Conservation (phyloP, 202 grass and related monocot species). For the Dendrocalamus latiflorus region DNA sequence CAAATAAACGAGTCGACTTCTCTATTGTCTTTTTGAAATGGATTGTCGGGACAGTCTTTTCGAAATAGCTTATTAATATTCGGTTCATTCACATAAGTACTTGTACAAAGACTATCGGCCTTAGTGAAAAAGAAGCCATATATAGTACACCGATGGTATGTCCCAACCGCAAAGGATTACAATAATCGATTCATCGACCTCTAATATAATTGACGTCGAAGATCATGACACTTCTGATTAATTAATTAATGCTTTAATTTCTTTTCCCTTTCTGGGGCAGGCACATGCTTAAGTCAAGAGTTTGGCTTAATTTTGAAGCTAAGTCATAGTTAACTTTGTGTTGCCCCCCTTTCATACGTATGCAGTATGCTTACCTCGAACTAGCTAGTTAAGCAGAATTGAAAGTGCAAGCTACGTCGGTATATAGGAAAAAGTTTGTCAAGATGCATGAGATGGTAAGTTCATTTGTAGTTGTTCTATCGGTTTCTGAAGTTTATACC, state of each 20-base stretch:
- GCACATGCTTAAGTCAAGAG: slow-evolving; percentile 4
- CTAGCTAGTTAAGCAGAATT: not conserved
- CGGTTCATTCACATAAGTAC: fast-evolving
- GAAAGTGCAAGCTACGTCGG: not conserved
- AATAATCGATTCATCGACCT: slow-evolving; percentile 6
- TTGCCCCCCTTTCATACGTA: not conserved
- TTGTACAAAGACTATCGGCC: too few species aligned
- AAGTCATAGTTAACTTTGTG: not conserved
- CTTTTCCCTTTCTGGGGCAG: not conserved
- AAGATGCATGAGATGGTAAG: not conserved
- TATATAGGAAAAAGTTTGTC: not conserved
- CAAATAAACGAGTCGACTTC: too few species aligned
- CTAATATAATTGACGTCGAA: not conserved
- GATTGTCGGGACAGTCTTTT: too few species aligned
- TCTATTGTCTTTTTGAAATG: too few species aligned
- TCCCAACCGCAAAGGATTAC: slow-evolving; percentile 3
- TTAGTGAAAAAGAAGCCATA: too few species aligned
- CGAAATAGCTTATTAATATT: too few species aligned
- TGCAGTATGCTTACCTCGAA: not conserved
- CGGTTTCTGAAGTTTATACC: not conserved
- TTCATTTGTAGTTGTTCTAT: not conserved
- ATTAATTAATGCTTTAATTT: not conserved
- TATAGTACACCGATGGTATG: not conserved
- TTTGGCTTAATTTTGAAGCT: too few species aligned
- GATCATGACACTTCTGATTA: slow-evolving; percentile 14